A percentile compares a stretch with the other conserved stretches of the same genome.
phyloP scores from a whole-genome alignment of 2,329 filamentous ascomycete species.

The Orbilia oligospora region DNA sequence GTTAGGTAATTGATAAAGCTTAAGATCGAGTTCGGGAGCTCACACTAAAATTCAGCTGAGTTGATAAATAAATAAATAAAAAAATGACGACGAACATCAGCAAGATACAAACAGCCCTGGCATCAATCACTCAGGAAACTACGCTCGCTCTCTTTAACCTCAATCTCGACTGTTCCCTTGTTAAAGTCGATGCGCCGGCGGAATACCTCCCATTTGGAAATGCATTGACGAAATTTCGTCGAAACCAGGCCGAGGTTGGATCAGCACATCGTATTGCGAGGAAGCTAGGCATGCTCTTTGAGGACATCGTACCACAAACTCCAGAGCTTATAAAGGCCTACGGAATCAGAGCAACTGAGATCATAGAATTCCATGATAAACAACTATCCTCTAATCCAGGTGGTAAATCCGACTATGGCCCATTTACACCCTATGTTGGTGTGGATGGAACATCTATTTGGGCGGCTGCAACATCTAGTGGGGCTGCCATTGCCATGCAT shows the following conservation, averaged over 20 bases:
- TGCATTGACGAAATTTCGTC: constrained; percentile 22
- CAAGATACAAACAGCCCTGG: constrained; percentile 14
- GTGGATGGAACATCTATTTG: constrained; percentile 65
- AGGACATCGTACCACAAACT: constrained; percentile 37
- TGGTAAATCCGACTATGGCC: constrained; percentile 14
- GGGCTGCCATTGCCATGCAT: constrained; percentile 63
- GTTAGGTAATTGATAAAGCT: too few relatives aligned
- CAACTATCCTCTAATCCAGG: constrained; percentile 7
- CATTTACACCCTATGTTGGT: constrained; percentile 61
- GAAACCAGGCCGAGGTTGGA: constrained; percentile 45
- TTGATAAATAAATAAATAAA: too few relatives aligned
- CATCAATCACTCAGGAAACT: constrained; percentile 24
- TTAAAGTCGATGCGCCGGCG: constrained; percentile 41
- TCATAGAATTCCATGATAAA: constrained; percentile 31
- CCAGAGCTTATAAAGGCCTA: constrained; percentile 48
- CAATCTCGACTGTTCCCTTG: constrained; percentile 56
- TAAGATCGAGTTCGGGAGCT: too few relatives aligned
- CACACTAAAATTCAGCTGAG: too few relatives aligned
- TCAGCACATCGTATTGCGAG: constrained; percentile 38
- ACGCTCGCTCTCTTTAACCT: constrained; percentile 44
- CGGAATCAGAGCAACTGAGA: constrained; percentile 60
- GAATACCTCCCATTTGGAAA: constrained; percentile 52
- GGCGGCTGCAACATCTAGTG: constrained; percentile 65
- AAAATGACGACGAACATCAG: constrained; percentile 21
- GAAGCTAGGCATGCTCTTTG: constrained; percentile 50